These are phyloP conservation scores for Terana coerulea DNA, from an alignment of 768 basidiomycete species.

Conservation along the genomic window DNA sequence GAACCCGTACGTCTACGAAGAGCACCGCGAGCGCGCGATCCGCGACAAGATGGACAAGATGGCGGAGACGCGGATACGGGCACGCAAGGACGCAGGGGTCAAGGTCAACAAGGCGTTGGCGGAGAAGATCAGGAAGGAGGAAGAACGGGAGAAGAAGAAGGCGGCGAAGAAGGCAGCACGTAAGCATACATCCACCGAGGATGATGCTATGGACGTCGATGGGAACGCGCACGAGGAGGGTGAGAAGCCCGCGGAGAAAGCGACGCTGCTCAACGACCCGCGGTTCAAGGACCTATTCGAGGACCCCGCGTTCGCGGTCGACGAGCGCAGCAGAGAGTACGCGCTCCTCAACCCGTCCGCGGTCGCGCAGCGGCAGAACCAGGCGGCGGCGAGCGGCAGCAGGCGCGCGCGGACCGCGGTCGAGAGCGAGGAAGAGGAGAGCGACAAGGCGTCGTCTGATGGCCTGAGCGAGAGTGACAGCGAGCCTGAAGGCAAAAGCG, in stretches of 20 bases:
- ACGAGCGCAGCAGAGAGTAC: constrained; percentile 84
- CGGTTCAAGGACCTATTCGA: constrained; percentile 90
- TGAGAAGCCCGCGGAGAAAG: constrained; percentile 27
- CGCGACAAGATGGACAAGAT: constrained; percentile 90
- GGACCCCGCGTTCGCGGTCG: constrained; percentile 88
- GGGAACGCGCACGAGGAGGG: constrained; percentile 25
- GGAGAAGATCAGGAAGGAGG: constrained; percentile 70
- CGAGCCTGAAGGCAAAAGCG: constrained; percentile 17
- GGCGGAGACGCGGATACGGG: constrained; percentile 88
- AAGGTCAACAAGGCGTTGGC: constrained; percentile 88
- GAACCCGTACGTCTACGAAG: constrained; percentile 94
- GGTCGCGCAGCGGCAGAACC: constrained; percentile 46
- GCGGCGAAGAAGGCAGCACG: constrained; percentile 39
- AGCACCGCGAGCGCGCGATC: constrained; percentile 87
- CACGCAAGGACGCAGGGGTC: constrained; percentile 65
- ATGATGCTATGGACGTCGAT: constrained; percentile 27
- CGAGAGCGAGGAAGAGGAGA: constrained; percentile 87
- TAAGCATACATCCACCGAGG: constrained; percentile 16
- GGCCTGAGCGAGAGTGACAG: constrained; percentile 33
- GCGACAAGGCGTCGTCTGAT: constrained; percentile 63
- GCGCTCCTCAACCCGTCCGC: constrained; percentile 91
- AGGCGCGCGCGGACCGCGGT: constrained; percentile 67
- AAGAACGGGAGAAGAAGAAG: constrained; percentile 49
- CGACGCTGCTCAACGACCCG: constrained; percentile 72
- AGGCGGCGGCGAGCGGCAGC: constrained; percentile 6